phyloP scores from a whole-genome alignment of 1,139 yeast genomes.

The Pichia sp. region DNA sequence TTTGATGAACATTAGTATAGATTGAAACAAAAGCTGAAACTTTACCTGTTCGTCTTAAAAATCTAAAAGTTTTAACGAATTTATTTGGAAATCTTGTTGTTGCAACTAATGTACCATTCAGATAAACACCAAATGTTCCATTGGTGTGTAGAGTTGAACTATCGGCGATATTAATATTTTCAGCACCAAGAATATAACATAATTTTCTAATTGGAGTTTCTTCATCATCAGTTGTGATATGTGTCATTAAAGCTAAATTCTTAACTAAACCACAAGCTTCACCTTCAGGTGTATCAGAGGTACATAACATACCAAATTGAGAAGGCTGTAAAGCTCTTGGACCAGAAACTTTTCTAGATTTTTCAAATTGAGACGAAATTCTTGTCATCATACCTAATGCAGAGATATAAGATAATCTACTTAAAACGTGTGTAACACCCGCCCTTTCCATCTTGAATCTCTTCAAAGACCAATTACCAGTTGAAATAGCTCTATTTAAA shows the following conservation, averaged over 20 bases:
- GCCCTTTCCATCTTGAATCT: constrained; percentile 99
- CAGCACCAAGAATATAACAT: constrained; percentile 84
- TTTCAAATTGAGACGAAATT: constrained; percentile 95
- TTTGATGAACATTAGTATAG: constrained; percentile 82
- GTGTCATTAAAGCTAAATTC: constrained; percentile 95
- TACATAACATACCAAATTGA: constrained; percentile 97
- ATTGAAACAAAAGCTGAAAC: constrained; percentile 88
- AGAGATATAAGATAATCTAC: constrained; percentile 84
- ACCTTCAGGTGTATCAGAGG: constrained; percentile 99
- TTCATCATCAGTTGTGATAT: constrained; percentile 96
- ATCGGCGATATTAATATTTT: constrained; percentile 73
- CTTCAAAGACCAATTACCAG: constrained; percentile 98
- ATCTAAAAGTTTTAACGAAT: constrained; percentile 74
- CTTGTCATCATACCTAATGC: constrained; percentile 99
- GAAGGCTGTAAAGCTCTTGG: constrained; percentile 99
- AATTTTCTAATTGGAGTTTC: constrained; percentile 78
- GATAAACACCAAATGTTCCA: constrained; percentile 76
- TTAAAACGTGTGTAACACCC: constrained; percentile 94
- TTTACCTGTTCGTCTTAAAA: constrained; percentile 76
- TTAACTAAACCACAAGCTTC: constrained; percentile 99
- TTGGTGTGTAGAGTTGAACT: constrained; percentile 74
- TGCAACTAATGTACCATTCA: constrained; percentile 93
- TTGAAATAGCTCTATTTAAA: constrained; percentile 89
- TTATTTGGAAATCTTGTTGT: constrained; percentile 78
- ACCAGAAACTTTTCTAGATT: constrained; percentile 95